Conservation (phyloP, 495 filamentous ascomycete species). For the Podospora fimiseda region DNA sequence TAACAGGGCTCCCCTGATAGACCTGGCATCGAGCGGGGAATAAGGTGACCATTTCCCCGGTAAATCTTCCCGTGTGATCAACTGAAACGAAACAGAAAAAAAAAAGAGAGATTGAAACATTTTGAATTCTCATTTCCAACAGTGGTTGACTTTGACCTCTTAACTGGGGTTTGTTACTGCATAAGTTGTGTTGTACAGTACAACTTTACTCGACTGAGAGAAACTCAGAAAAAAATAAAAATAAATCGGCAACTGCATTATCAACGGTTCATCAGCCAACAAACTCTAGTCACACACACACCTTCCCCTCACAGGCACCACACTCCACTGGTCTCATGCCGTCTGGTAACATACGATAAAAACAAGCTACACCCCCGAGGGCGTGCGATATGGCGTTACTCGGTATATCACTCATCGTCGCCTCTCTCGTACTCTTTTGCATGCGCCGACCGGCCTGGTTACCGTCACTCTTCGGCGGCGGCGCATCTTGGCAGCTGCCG, state of each 20-base stretch:
- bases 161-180: no score
- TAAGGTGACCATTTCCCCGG: not conserved
- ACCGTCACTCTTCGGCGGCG: slow-evolving; percentile 27
- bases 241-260: no score
- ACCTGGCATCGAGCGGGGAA: not conserved
- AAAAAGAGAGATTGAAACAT: not conserved
- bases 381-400: slow-evolving; percentile 42
- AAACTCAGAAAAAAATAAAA: no score
- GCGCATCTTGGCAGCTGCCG: slow-evolving; percentile 15
- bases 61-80: slow-evolving; percentile 1
- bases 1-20: not conserved
- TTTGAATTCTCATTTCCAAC: no score
- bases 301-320: not conserved
- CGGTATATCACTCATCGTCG: slow-evolving; percentile 48
- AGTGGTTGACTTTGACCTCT: no score
- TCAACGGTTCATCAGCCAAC: no score
- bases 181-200: no score
- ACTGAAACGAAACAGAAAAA: slow-evolving; percentile 6
- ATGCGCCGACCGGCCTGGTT: slow-evolving; percentile 42
- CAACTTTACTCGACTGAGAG: no score
- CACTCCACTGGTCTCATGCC: not conserved
- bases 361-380: slow-evolving; percentile 10
- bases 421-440: slow-evolving; percentile 45
- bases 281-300: no score
- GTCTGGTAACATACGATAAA: slow-evolving; percentile 17